Base-by-base conservation (phyloP, 2,329 filamentous ascomycete species). In the Aspergillus tubingensis region DNA sequence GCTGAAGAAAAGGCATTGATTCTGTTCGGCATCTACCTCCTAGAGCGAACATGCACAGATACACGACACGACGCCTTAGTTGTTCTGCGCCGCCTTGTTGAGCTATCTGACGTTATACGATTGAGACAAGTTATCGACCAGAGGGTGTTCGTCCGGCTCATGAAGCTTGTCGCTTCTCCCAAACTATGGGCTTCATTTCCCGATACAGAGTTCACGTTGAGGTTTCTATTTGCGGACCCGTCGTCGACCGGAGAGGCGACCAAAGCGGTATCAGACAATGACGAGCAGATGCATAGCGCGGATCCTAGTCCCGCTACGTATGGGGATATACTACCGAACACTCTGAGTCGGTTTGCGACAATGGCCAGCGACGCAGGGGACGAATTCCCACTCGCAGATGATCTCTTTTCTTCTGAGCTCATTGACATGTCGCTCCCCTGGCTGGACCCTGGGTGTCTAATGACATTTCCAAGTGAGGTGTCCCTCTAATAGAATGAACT, bases 1-100 rank as follows among this genome's bases (percentile, higher is more conserved):
- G 17, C 52, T 0, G 21, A 30, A 30, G 38, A 41, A 11, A 43
- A 54, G 19, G 38, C 27, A 2, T n/a, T 54, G 4, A 54, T 54
- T 5, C 3, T 30, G 2, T 41, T 44, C 8, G 43, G 38, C 10
- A 54, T 54, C 17, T n/a, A 43, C 5, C 36, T 54, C 11, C 4
- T 54, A 3, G 52, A 54, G 23, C n/a, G 10, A 6, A 44, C 52
- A 30, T 54, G 8, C 10, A 44, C 52, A 27, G 52, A 54, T 13
- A 54, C 52, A 8, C 52, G 52, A 5, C 52, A 54, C n/a, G 52
- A 43, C 8, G 52, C 52, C 13, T 44, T 54, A 13, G 23, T 54
- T 13, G 39, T 54, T 21, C 17, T 54, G 23, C 52, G 39, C 6
- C 52, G 52, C 7, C 38, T 54, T n/a, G 36, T 43, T 5, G 10